A percentile compares a stretch with the other conserved stretches of the same genome.
phyloP scores from a whole-genome alignment of 345 rosid species.

The Pistacia atlantica region DNA sequence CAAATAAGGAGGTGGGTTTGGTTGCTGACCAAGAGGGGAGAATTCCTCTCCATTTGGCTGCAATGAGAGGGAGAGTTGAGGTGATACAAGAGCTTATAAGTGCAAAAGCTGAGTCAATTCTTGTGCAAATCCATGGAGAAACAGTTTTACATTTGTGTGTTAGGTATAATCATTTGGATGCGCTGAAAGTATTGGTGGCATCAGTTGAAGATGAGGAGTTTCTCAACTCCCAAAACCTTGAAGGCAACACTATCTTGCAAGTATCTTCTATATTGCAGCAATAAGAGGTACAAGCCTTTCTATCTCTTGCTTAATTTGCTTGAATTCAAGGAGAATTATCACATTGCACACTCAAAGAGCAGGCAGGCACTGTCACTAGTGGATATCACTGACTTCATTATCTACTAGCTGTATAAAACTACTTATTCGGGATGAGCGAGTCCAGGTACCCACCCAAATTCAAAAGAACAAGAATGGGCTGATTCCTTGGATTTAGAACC shows the following conservation, averaged over 20 bases:
- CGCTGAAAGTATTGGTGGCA: conserved; percentile 20
- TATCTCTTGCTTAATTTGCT: neutral
- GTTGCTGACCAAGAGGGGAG: conserved; percentile 23
- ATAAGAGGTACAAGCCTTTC: conserved; percentile 19
- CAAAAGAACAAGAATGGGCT: too few relatives aligned
- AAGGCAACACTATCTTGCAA: conserved; percentile 32
- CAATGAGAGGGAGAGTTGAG: conserved; percentile 21
- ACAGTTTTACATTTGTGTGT: conserved; percentile 31
- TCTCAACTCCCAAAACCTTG: conserved; percentile 21
- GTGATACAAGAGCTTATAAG: conserved; percentile 10
- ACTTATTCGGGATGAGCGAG: too few relatives aligned
- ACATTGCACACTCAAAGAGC: conserved; percentile 20
- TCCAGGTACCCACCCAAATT: too few relatives aligned
- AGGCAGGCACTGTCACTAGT: conserved; percentile 22
- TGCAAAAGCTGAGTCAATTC: neutral
- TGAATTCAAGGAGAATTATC: too few relatives aligned
- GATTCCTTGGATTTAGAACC: too few relatives aligned
- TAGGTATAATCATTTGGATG: conserved; percentile 22
- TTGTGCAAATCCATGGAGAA: conserved; percentile 12
- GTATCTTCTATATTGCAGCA: conserved; percentile 26
- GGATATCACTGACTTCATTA: too few relatives aligned
- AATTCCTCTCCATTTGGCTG: conserved; percentile 30
- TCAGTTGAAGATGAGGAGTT: conserved; percentile 10
- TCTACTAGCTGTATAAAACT: too few relatives aligned
- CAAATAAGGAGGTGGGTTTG: neutral